phyloP scores from a whole-genome alignment of 805 yeast species.

The Aciculoconidium aculeatum region DNA sequence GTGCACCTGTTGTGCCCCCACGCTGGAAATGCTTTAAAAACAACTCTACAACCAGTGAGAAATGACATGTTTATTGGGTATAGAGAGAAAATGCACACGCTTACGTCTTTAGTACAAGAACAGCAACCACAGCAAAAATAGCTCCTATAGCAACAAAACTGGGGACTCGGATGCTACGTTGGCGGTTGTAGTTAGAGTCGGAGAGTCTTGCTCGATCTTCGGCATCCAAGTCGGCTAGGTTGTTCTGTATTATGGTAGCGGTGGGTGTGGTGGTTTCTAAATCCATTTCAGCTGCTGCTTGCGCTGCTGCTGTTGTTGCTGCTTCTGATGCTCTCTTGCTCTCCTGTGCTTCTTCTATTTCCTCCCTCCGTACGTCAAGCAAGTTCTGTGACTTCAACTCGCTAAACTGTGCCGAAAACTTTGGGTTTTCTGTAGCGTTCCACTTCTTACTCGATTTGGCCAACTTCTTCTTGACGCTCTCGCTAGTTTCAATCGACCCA shows the following conservation, averaged over 20 bases:
- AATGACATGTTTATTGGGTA: too few relatives aligned
- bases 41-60: too few relatives aligned
- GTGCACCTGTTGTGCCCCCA: too few relatives aligned
- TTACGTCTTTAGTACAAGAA: constrained; percentile 3
- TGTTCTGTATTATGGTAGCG: constrained; percentile 17
- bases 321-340: constrained; percentile 5
- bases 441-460: constrained; percentile 59
- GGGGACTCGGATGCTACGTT: constrained; percentile 1
- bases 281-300: constrained; percentile 8
- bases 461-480: constrained; percentile 45
- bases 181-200: constrained; percentile 3
- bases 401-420: constrained; percentile 62
- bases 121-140: constrained; percentile 6
- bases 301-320: constrained; percentile 6
- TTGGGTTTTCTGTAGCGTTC: constrained; percentile 49
- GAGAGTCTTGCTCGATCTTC: constrained; percentile 56
- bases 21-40: too few relatives aligned
- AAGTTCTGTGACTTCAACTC: constrained; percentile 50
- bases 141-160: constrained; percentile 6
- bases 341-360: constrained; percentile 13
- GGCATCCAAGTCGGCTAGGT: constrained; percentile 47
- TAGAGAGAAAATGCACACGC: too few relatives aligned
- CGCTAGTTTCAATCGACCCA: constrained; percentile 70
- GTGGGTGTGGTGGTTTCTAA: background rate
- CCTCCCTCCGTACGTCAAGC: constrained; percentile 17